Conservation (phyloP, 2,329 filamentous ascomycete genomes). For the Sporothrix euskadiensis region DNA sequence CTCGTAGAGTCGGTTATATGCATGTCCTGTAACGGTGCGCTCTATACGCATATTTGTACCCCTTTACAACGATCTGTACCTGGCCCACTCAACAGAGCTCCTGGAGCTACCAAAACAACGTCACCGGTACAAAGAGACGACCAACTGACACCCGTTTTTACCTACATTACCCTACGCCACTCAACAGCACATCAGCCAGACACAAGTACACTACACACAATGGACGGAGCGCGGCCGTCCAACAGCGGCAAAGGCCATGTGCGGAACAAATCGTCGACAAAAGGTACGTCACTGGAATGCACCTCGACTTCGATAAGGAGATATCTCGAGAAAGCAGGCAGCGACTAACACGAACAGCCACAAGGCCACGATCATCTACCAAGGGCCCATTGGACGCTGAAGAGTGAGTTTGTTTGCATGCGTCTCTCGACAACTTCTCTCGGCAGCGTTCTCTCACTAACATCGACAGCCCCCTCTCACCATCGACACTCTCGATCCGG, state of each 20-base stretch:
- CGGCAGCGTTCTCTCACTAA: background rate
- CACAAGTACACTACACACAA: conserved; percentile 9
- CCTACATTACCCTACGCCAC: background rate
- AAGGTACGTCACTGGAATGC: conserved; percentile 37
- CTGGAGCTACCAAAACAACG: background rate
- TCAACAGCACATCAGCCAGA: background rate
- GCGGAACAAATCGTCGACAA: conserved; percentile 44
- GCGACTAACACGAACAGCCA: conserved; percentile 42
- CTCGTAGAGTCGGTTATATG: background rate
- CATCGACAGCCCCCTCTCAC: conserved; percentile 27
- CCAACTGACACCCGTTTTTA: background rate
- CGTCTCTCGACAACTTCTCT: background rate
- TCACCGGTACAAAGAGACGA: background rate
- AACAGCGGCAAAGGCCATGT: conserved; percentile 37
- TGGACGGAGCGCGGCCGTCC: conserved; percentile 31
- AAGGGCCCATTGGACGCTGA: conserved; percentile 75
- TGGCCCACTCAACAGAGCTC: background rate
- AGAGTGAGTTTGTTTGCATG: conserved; percentile 58
- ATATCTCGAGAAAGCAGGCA: background rate
- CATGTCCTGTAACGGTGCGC: background rate
- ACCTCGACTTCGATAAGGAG: background rate
- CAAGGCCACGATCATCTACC: conserved; percentile 68
- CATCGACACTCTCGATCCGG: conserved; percentile 29
- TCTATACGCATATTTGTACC: background rate
- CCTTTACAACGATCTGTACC: conserved; percentile 14